A percentile compares a stretch with the other conserved stretches of the same genome.
These are phyloP conservation scores for Cystobasidium slooffiae DNA, from an alignment of 1,284 basidiomycete species.

Conservation along the genomic window DNA sequence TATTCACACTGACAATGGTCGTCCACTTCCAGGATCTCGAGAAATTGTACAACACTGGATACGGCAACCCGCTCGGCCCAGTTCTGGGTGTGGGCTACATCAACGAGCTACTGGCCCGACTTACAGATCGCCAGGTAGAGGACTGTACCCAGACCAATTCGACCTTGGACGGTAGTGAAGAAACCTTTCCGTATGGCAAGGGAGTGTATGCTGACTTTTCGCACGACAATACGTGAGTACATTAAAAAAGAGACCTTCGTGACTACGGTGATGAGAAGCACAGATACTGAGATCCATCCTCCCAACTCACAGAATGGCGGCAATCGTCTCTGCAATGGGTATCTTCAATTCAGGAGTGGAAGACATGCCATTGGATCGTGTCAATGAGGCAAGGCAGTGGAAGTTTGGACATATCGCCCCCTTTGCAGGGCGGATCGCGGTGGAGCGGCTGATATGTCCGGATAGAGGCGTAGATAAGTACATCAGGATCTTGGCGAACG, in stretches of 20 bases:
- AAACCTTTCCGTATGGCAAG: constrained; percentile 67
- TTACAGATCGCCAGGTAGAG: constrained; percentile 65
- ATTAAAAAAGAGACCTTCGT: no score
- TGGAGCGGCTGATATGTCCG: constrained; percentile 65
- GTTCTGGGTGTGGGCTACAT: constrained; percentile 78
- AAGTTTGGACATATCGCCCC: constrained; percentile 66
- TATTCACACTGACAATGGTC: background rate
- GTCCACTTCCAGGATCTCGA: constrained; percentile 66
- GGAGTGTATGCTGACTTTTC: constrained; percentile 47
- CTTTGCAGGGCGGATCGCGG: constrained; percentile 68
- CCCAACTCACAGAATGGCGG: constrained; percentile 68
- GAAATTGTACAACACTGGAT: constrained; percentile 67
- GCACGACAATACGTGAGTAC: constrained; percentile 46
- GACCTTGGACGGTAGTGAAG: constrained; percentile 70
- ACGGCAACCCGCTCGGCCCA: constrained; percentile 59
- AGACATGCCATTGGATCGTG: background rate
- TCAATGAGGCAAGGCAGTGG: constrained; percentile 60
- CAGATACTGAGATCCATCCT: no score
- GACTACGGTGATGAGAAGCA: no score
- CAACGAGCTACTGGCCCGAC: constrained; percentile 80
- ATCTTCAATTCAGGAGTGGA: constrained; percentile 60
- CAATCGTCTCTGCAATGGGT: constrained; percentile 74
- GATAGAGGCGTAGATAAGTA: constrained; percentile 58
- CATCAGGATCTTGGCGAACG: constrained; percentile 70
- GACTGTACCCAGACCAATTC: constrained; percentile 74